phyloP scores from a whole-genome alignment of 306 rosid genomes.

The Gastrolobium villosum region DNA sequence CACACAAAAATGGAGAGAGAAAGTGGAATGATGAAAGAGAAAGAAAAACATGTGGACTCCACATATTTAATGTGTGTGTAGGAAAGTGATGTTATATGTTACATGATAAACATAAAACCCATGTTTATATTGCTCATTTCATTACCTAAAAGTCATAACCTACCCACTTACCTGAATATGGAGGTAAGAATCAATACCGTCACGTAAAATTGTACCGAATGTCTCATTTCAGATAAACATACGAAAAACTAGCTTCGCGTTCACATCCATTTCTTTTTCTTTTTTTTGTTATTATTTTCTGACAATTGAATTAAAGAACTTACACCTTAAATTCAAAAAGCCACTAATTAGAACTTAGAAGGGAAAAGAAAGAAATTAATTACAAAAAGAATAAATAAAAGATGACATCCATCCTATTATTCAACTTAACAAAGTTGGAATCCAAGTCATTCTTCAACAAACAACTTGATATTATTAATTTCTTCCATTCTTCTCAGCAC shows the following conservation, averaged over 20 bases:
- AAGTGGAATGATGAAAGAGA: no score
- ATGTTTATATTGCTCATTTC: conserved; percentile 37
- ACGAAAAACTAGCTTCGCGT: conserved; percentile 36
- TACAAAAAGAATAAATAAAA: conserved; percentile 36
- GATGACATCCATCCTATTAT: conserved; percentile 50
- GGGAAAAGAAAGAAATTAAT: background rate
- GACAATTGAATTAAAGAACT: conserved; percentile 6
- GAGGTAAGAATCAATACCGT: conserved; percentile 48
- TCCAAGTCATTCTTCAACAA: conserved; percentile 73
- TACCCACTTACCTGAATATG: conserved; percentile 25
- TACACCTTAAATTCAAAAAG: conserved; percentile 11
- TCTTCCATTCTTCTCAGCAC: conserved; percentile 50
- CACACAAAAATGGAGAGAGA: no score
- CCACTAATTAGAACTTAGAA: conserved; percentile 14
- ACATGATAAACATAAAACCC: no score
- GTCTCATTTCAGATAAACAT: conserved; percentile 48
- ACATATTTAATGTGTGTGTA: no score
- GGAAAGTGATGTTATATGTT: no score
- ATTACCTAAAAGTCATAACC: conserved; percentile 38
- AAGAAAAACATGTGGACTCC: no score
- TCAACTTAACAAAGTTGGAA: conserved; percentile 65
- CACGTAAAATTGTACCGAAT: conserved; percentile 49
- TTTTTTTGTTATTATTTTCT: conserved; percentile 11
- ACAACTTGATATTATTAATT: conserved; percentile 49
- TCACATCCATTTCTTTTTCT: conserved; percentile 23